Percentiles rank a stretch among this genome's conserved stretches.
Conservation (phyloP, 257 asterid genomes). For the Thymus mandschuricus region DNA sequence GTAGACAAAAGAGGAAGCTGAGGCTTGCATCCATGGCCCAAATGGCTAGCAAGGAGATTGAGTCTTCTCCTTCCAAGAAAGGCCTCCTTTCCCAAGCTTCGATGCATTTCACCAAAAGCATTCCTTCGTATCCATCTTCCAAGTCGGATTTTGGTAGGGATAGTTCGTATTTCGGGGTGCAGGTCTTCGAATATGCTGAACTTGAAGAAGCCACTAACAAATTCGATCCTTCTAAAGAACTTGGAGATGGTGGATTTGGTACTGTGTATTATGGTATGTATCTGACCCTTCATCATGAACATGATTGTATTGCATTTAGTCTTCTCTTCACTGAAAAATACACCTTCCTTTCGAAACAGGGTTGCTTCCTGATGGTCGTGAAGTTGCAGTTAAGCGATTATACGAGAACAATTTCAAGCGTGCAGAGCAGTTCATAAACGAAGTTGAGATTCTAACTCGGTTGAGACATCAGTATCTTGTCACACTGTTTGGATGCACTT, state of each 20-base stretch:
- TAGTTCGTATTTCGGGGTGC: conserved; percentile 58
- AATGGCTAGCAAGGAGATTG: conserved; percentile 42
- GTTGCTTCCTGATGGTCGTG: conserved; percentile 70
- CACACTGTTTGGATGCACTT: conserved; percentile 75
- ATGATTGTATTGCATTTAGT: not conserved
- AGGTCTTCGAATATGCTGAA: conserved; percentile 60
- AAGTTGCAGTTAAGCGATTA: conserved; percentile 74
- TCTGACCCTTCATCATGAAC: not conserved
- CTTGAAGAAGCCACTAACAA: conserved; percentile 78
- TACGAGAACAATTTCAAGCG: conserved; percentile 75
- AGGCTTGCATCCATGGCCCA: conserved; percentile 38
- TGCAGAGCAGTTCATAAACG: conserved; percentile 78
- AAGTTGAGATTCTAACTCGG: conserved; percentile 66
- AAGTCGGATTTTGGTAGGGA: conserved; percentile 41
- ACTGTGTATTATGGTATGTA: conserved; percentile 64
- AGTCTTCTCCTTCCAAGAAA: conserved; percentile 44
- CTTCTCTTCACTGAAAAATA: not conserved
- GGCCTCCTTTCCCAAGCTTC: conserved; percentile 43
- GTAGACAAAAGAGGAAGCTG: conserved; percentile 50
- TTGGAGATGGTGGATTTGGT: conserved; percentile 95
- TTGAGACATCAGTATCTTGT: conserved; percentile 66
- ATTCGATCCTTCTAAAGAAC: conserved; percentile 59
- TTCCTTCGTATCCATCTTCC: conserved; percentile 56
- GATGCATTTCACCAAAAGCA: conserved; percentile 39
- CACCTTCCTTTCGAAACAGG: conserved; percentile 43